A percentile compares a stretch with the other conserved stretches of the same genome.
Conservation (phyloP, 768 basidiomycete species). For the Cyclocybe aegerita region DNA sequence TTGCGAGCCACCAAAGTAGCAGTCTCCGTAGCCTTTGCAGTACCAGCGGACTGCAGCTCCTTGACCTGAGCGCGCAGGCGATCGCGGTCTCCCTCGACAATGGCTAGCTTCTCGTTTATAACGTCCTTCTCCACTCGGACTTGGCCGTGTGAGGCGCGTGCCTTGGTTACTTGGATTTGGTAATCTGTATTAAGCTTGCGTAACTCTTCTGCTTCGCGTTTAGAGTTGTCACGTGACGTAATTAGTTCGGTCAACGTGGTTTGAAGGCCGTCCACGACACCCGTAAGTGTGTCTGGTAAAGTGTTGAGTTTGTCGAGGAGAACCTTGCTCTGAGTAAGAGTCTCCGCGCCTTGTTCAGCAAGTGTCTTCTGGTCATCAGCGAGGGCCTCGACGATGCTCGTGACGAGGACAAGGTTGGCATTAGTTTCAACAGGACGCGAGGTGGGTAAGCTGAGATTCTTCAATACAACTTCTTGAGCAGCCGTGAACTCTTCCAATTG, state of each 20-base stretch:
- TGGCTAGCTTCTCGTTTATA: slow-evolving; percentile 58
- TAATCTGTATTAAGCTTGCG: slow-evolving; percentile 66
- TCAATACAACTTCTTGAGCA: slow-evolving; percentile 33
- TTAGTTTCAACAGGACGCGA: slow-evolving; percentile 23
- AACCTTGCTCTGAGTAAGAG: slow-evolving; percentile 50
- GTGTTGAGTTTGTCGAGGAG: slow-evolving; percentile 51
- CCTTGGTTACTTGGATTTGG: slow-evolving; percentile 73
- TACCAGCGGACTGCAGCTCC: slow-evolving; percentile 44
- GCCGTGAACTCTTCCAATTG: slow-evolving; percentile 43
- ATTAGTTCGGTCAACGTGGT: slow-evolving; percentile 62
- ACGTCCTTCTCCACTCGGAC: slow-evolving; percentile 82
- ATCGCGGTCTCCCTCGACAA: slow-evolving; percentile 67
- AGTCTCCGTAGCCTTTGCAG: slow-evolving; percentile 44
- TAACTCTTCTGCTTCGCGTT: slow-evolving; percentile 70
- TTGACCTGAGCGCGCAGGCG: slow-evolving; percentile 53
- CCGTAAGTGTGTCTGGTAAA: slow-evolving; percentile 59
- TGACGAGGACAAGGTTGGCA: slow-evolving; percentile 42
- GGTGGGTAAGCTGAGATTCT: slow-evolving; percentile 27
- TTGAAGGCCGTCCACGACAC: slow-evolving; percentile 55
- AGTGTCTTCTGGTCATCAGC: slow-evolving; percentile 49
- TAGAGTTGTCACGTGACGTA: slow-evolving; percentile 52
- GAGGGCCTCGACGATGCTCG: slow-evolving; percentile 48
- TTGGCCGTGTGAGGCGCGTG: slow-evolving; percentile 75
- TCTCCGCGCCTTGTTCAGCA: slow-evolving; percentile 45
- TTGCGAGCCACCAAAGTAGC: slow-evolving; percentile 50